A percentile compares a stretch with the other conserved stretches of the same genome.
Conservation (phyloP, 148 eudicot species). For the Polygonum maritimum region DNA sequence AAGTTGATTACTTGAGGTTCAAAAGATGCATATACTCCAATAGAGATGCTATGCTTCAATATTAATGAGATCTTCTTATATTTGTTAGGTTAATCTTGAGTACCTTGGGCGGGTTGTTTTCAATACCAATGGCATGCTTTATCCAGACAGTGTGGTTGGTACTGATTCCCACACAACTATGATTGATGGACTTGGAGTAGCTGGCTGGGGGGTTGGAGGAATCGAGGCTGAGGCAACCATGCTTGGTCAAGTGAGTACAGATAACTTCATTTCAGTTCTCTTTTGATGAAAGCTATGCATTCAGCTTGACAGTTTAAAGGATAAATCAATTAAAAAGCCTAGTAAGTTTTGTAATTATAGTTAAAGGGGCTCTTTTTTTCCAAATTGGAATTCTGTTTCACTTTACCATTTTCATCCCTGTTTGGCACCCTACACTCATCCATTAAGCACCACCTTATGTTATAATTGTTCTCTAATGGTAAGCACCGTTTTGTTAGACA, state of each 20-base stretch:
- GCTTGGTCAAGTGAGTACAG: constrained; percentile 83
- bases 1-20: not conserved
- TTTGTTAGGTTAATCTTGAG: constrained; percentile 78
- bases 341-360: not conserved
- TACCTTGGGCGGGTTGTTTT: constrained; percentile 95
- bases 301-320: not conserved
- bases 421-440: not conserved
- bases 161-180: constrained; percentile 98
- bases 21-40: not conserved
- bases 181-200: constrained; percentile 96
- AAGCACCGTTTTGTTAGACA: not conserved
- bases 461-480: not conserved
- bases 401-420: not conserved
- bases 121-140: constrained; percentile 76
- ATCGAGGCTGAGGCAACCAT: constrained; percentile 94
- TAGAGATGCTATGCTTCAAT: not conserved
- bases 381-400: not conserved
- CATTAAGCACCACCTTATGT: not conserved
- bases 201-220: constrained; percentile 99
- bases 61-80: not conserved
- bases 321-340: not conserved
- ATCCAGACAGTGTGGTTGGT: constrained; percentile 97
- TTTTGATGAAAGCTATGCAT: not conserved
- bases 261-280: not conserved
- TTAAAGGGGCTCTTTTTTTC: not conserved